phyloP scores from a whole-genome alignment of 2,329 filamentous ascomycete genomes.

The Trichoderma semiorbis region DNA sequence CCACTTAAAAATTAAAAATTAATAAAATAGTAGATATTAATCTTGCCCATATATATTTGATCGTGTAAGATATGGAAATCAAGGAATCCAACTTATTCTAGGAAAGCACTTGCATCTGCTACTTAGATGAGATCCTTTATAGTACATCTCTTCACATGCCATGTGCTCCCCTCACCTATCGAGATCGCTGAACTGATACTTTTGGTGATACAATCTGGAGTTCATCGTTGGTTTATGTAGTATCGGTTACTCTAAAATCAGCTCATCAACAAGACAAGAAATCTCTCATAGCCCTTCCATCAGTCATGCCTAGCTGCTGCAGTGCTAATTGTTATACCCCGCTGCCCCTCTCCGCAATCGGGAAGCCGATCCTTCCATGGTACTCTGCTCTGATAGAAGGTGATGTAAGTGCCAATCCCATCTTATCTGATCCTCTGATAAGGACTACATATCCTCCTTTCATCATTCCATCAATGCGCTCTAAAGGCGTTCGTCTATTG shows the following conservation, averaged over 20 bases:
- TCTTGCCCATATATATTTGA: not conserved
- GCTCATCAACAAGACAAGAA: not conserved
- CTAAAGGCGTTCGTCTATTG: not conserved
- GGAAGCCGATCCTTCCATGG: not conserved
- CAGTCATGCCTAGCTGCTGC: not conserved
- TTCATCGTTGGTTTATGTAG: not conserved
- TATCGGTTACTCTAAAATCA: not conserved
- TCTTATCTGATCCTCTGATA: conserved; percentile 16
- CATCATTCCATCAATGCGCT: not conserved
- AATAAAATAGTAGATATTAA: not conserved
- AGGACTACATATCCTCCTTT: not conserved
- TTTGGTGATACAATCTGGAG: not conserved
- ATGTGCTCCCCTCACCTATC: not conserved
- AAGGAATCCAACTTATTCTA: not conserved
- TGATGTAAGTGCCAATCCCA: not conserved
- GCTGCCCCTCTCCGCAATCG: not conserved
- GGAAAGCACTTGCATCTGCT: not conserved
- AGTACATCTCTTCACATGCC: not conserved
- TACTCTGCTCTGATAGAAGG: not conserved
- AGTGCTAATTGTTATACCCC: not conserved
- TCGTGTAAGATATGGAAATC: not conserved
- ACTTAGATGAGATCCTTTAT: not conserved
- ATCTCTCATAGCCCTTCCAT: not conserved
- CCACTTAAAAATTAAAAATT: no score
- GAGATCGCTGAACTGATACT: not conserved